These are phyloP conservation scores for Plasmodium inui DNA, from an alignment of 169 alveolate species.

Conservation along the genomic window DNA sequence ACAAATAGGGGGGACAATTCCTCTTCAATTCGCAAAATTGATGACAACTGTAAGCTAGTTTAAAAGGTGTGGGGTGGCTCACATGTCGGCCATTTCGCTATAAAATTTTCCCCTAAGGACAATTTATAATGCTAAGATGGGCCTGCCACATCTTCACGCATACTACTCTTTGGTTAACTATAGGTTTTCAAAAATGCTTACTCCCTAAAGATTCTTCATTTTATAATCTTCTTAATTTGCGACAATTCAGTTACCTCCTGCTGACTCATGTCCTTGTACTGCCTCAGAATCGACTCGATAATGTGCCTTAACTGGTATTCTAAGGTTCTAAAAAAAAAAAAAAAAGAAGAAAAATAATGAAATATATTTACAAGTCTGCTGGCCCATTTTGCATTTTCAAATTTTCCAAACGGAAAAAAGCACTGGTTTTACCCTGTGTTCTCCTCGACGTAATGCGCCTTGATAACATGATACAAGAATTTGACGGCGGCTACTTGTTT, in stretches of 20 bases:
- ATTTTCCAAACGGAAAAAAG: not conserved
- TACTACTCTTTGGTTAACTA: conserved; percentile 3
- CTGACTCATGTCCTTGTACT: conserved; percentile 15
- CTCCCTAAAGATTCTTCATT: conserved; percentile 1
- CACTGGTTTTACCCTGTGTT: conserved; percentile 11
- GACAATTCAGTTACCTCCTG: conserved; percentile 43
- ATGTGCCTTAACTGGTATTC: conserved; percentile 42
- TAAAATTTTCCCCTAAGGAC: not conserved
- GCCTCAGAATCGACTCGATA: conserved; percentile 40
- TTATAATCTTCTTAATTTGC: conserved; percentile 41
- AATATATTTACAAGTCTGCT: not conserved
- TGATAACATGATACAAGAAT: conserved; percentile 37
- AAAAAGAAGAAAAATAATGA: not conserved
- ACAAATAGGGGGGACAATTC: not conserved
- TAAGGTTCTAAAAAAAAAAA: conserved; percentile 16
- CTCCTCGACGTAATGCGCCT: conserved; percentile 21
- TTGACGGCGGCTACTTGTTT: conserved; percentile 40
- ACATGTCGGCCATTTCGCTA: not conserved
- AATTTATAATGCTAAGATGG: not conserved
- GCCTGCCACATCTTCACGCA: not conserved
- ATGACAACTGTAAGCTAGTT: not conserved
- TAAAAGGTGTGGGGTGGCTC: not conserved
- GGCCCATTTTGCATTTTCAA: not conserved
- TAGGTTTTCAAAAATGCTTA: not conserved
- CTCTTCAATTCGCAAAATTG: not conserved